Conservation (phyloP, 1,284 basidiomycete species). For the Ganoderma meredithae region DNA sequence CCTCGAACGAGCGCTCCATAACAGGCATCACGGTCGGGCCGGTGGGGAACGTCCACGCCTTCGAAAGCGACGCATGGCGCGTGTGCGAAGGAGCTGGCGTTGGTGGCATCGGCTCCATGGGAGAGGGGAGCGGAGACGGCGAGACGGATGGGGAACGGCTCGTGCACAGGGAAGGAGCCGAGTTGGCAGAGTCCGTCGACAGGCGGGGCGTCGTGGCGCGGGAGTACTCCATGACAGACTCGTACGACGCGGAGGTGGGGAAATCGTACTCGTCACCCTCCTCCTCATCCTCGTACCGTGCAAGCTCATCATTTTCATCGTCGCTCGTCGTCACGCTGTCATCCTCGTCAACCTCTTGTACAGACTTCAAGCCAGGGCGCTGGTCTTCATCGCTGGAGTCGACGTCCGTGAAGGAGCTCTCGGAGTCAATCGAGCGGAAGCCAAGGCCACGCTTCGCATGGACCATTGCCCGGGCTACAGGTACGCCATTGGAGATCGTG, state of each 20-base stretch:
- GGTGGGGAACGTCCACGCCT: conserved; percentile 75
- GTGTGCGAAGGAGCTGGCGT: conserved; percentile 41
- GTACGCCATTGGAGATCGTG: conserved; percentile 32
- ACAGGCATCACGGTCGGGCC: conserved; percentile 39
- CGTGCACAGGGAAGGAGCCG: conserved; percentile 32
- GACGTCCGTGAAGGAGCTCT: conserved; percentile 67
- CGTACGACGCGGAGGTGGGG: conserved; percentile 57
- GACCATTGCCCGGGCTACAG: conserved; percentile 38
- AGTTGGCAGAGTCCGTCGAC: conserved; percentile 29
- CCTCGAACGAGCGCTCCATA: conserved; percentile 44
- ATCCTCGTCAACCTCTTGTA: conserved; percentile 62
- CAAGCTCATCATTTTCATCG: conserved; percentile 66
- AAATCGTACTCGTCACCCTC: conserved; percentile 59
- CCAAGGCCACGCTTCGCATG: conserved; percentile 52
- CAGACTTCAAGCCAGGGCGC: conserved; percentile 58
- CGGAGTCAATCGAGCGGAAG: conserved; percentile 70
- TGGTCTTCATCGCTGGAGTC: conserved; percentile 58
- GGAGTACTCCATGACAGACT: conserved; percentile 58
- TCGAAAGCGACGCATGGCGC: conserved; percentile 60
- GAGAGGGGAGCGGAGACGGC: conserved; percentile 39
- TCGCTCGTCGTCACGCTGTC: conserved; percentile 49
- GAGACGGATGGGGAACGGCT: conserved; percentile 41
- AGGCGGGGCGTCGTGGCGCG: conserved; percentile 44
- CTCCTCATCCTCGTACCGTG: conserved; percentile 75
- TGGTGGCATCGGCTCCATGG: conserved; percentile 37